Conservation (phyloP, 805 yeast genomes). For the Metschnikowia borealis region DNA sequence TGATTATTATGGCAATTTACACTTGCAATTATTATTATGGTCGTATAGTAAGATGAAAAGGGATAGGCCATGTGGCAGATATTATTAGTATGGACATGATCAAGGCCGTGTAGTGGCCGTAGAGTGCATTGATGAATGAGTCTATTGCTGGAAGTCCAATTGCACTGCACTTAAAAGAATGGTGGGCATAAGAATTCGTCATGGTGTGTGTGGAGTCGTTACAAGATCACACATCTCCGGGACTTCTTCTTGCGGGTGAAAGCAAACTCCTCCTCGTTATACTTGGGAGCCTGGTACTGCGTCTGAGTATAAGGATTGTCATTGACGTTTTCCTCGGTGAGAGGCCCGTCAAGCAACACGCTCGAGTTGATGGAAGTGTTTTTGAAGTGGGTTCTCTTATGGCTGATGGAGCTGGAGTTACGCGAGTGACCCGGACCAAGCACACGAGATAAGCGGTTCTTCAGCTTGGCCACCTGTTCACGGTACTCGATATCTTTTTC, state of each 20-base stretch:
- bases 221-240: constrained; percentile 34
- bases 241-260: constrained; percentile 33
- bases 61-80: too few relatives aligned
- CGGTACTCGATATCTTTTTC: constrained; percentile 34
- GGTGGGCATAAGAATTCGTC: neutral
- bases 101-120: neutral
- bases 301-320: constrained; percentile 35
- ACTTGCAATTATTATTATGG: too few relatives aligned
- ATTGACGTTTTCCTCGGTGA: constrained; percentile 32
- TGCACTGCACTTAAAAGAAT: too few relatives aligned
- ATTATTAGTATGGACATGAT: too few relatives aligned
- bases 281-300: constrained; percentile 15
- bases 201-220: neutral
- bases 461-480: constrained; percentile 35
- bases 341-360: constrained; percentile 36
- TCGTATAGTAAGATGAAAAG: too few relatives aligned
- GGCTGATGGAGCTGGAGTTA: constrained; percentile 16
- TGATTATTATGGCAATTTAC: too few relatives aligned
- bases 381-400: constrained; percentile 35
- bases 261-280: constrained; percentile 41
- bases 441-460: constrained; percentile 33
- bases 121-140: neutral
- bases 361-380: constrained; percentile 36
- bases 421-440: constrained; percentile 21
- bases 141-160: neutral